Evolutionary conservation across 139 green algal genomes (phyloP).

Genomic region (Picochlorum costavermella): DNA sequence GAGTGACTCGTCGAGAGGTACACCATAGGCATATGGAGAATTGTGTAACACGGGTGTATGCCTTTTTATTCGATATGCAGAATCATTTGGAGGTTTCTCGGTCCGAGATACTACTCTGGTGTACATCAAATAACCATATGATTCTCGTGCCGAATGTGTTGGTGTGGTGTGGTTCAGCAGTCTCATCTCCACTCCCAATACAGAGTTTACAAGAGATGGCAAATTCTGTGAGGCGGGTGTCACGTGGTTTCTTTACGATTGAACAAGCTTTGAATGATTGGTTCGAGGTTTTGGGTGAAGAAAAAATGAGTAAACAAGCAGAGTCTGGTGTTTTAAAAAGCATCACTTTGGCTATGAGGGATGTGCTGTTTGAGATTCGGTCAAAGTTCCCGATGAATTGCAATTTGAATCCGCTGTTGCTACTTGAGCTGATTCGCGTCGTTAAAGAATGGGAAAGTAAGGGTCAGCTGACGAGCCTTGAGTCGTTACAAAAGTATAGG

Average conservation of each 20-base stretch:
- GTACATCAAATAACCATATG: too few relatives aligned
- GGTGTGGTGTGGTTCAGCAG: not conserved
- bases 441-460: constrained; percentile 4
- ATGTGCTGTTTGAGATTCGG: not conserved
- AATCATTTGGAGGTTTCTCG: too few relatives aligned
- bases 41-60: too few relatives aligned
- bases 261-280: constrained; percentile 3
- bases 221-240: not conserved
- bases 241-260: not conserved
- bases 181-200: not conserved
- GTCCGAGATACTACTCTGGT: too few relatives aligned
- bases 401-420: not conserved
- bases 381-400: not conserved
- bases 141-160: too few relatives aligned
- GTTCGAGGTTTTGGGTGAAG: not conserved
- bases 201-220: not conserved
- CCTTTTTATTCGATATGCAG: too few relatives aligned
- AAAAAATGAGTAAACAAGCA: not conserved
- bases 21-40: too few relatives aligned
- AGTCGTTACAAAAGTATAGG: not conserved
- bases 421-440: not conserved
- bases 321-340: not conserved
- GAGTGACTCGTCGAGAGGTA: too few relatives aligned
- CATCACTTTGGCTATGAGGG: not conserved
- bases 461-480: not conserved